phyloP scores from a whole-genome alignment of 805 yeast genomes.

The Metschnikowia lunata region DNA sequence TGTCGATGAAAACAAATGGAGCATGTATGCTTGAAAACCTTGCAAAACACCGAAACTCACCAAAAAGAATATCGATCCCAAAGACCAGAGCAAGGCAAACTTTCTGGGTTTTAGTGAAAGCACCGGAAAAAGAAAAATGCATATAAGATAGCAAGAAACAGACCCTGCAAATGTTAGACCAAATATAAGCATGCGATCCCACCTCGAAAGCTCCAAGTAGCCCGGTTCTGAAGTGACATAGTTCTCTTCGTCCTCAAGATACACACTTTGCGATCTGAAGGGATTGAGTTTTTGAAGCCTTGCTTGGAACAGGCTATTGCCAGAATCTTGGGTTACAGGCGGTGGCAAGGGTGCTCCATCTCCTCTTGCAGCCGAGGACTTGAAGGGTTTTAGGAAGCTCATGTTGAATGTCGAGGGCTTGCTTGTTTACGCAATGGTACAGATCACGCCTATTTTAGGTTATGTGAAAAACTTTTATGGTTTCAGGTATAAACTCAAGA shows the following conservation, averaged over 20 bases:
- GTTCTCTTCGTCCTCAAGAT: constrained; percentile 40
- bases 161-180: constrained; percentile 43
- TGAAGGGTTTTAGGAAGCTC: constrained; percentile 38
- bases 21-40: constrained; percentile 37
- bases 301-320: constrained; percentile 23
- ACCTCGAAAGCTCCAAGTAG: constrained; percentile 38
- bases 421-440: too few species aligned
- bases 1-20: constrained; percentile 40
- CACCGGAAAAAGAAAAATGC: constrained; percentile 42
- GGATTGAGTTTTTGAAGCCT: constrained; percentile 37
- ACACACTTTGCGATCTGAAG: constrained; percentile 33
- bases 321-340: constrained; percentile 29
- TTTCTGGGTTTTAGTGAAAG: constrained; percentile 40
- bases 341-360: constrained; percentile 36
- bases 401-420: constrained; percentile 14
- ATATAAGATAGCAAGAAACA: constrained; percentile 37
- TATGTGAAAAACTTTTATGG: too few species aligned
- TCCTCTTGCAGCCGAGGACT: constrained; percentile 19
- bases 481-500: too few species aligned
- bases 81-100: constrained; percentile 45
- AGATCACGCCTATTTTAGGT: too few species aligned
- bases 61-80: constrained; percentile 43
- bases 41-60: constrained; percentile 45
- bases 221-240: constrained; percentile 44
- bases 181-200: constrained; percentile 46